Conservation (phyloP, 1,139 yeast species). For the Pichia sp. region DNA sequence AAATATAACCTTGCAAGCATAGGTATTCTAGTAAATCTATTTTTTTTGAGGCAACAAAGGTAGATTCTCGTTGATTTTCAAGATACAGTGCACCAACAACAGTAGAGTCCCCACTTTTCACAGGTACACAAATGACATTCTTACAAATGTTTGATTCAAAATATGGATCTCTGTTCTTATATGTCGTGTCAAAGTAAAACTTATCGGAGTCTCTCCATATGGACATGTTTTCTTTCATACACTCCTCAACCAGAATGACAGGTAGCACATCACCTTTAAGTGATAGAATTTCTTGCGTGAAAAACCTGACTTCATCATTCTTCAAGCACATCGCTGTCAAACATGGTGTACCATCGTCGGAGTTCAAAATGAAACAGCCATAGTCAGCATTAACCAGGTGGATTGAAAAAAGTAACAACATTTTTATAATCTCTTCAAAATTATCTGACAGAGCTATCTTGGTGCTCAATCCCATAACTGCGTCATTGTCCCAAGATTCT, state of each 20-base stretch:
- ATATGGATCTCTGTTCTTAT: constrained; percentile 41
- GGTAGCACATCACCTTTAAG: constrained; percentile 47
- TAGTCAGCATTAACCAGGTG: constrained; percentile 28
- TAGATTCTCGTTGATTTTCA: constrained; percentile 33
- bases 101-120: constrained; percentile 39
- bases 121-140: constrained; percentile 46
- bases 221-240: constrained; percentile 38
- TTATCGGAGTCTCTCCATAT: constrained; percentile 40
- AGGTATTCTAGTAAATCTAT: constrained; percentile 43
- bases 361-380: constrained; percentile 34
- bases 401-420: constrained; percentile 41
- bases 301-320: constrained; percentile 36
- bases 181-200: constrained; percentile 36
- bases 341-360: constrained; percentile 36
- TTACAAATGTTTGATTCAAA: constrained; percentile 36
- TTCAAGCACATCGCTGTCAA: constrained; percentile 45
- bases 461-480: constrained; percentile 43
- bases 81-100: constrained; percentile 48
- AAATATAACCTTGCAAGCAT: constrained; percentile 53
- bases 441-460: constrained; percentile 47
- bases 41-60: constrained; percentile 33
- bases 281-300: constrained; percentile 40
- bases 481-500: constrained; percentile 22
- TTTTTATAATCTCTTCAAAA: constrained; percentile 38
- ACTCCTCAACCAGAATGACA: constrained; percentile 38